Evolutionary conservation across 2,329 filamentous ascomycete genomes (phyloP), one percentile per base, ranked within the genome.

Genomic region (Aspergillaceae sp.): DNA sequence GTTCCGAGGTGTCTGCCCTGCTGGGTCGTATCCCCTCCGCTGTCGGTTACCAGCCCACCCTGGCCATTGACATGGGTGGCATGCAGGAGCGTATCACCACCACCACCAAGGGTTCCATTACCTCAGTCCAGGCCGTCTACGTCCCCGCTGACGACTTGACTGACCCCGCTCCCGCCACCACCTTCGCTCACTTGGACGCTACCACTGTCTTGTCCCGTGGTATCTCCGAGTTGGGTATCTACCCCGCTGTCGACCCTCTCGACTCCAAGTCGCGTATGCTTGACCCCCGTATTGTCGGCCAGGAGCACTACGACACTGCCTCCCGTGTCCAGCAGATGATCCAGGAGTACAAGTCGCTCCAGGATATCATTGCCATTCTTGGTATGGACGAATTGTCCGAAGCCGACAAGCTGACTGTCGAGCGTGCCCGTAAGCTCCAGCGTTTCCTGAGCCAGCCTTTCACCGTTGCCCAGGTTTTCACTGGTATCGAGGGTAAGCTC

Each of bases 71-170:
- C 78, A 96, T 96, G 90, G 90, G 90, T 90, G 75, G 76, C 70
- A 96, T 98, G 91, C 92, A 98, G 79, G 92, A 98, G 78, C 91
- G 92, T 82, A 98, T 98, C 68, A 98, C 92, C 73, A 98, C 92
- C 73, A 98, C 92, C 75, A 90, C 84, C 73, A 95, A 97, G 85
- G 92, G 92, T 70, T 97, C 92, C 71, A 98, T 98, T 76, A 98
- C 92, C 63, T 98, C 92, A 62, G 92, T 98, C 74, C 92, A 98
- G 84, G 92, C 92, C 75, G 92, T 98, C 75, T 98, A 98, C 80
- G 92, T 98, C 75, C 92, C 92, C 73, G 92, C 92, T 86, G 92
- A 98, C 75, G 92, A 98, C 86, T 85, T 98, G 87, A 98, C 92
- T 79, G 92, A 98, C 79, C 92, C 92, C 77, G 92, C 92, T 62